These are phyloP conservation scores for Trametes hirsuta DNA, from an alignment of 1,284 basidiomycete genomes.

Conservation along the genomic window DNA sequence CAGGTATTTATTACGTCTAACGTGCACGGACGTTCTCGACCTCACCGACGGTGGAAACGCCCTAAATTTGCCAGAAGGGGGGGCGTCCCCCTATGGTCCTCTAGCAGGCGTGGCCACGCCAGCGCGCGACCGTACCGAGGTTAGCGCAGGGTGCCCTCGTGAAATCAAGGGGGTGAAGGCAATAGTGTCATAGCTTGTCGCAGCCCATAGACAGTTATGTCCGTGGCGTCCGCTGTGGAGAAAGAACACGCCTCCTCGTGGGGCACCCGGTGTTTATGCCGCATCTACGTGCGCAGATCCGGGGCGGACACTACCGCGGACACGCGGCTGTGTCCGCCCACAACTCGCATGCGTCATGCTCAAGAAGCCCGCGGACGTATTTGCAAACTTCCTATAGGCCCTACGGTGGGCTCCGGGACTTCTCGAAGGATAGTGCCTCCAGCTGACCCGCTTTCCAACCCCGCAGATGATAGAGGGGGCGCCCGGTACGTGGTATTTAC, in stretches of 20 bases:
- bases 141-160: background rate
- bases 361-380: no score
- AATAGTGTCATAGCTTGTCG: background rate
- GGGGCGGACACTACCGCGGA: background rate
- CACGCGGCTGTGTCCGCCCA: background rate
- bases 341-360: no score
- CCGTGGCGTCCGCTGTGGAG: background rate
- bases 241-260: slow-evolving; percentile 1
- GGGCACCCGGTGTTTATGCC: background rate
- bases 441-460: slow-evolving; percentile 1
- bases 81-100: background rate
- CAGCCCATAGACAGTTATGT: background rate
- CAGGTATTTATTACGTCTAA: slow-evolving; percentile 9
- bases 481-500: slow-evolving; percentile 74
- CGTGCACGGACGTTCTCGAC: background rate
- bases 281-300: background rate
- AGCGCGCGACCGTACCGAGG: no score
- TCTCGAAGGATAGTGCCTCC: background rate
- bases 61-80: background rate
- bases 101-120: background rate
- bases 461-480: slow-evolving; percentile 40
- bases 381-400: no score
- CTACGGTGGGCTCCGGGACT: no score
- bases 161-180: background rate
- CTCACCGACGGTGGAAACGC: slow-evolving; percentile 9